Evolutionary conservation across 116 monocot species (phyloP), one percentile per base, ranked within the genome.

Genomic region (Zostera marina): DNA sequence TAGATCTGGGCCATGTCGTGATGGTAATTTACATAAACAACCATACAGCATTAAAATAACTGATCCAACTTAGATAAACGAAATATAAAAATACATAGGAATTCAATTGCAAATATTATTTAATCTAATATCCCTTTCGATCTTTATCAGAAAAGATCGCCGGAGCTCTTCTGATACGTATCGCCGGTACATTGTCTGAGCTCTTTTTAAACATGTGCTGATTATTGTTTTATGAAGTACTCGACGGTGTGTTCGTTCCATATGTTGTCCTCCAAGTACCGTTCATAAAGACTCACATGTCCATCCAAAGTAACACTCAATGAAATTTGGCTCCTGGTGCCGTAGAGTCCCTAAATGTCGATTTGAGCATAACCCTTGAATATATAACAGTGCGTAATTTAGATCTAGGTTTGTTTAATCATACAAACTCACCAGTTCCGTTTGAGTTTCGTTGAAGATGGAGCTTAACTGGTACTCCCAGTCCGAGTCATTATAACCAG

Each of bases 221-320:
- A 32, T 32, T 32, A 32, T 32, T 1, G 32, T 15, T 15, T 26
- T 45, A 94, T 60, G 52, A 72, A 67, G 62, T 71, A 94, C 8
- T 70, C 52, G 7, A 85, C n/a, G 23, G 51, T 68, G 24, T 89
- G 89, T 20, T 96, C 85, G 66, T 85, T 85, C 96, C 96, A 96
- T 0, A 56, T 39, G 1, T 73, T 75, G 42, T 44, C 67, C 60
- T 85, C 82, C 44, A 96, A 20, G 42, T 85, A 96, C 71, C 65
- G 75, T 68, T 96, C 85, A 39, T 82, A 89, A 46, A 96, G 80
- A 47, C 65, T 74, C 9, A 71, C 85, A 25, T 78, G 69, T 0
- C 82, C 82, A 41, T 66, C 44, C 51, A 58, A 41, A 14, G 61
- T 78, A 32, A 76, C 71, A 4, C 76, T 68, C 19, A 96, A 51